Percentiles rank a stretch among this genome's conserved stretches.
Evolutionary conservation across 1,284 basidiomycete species (phyloP).

Genomic region (Sutorius eximius): DNA sequence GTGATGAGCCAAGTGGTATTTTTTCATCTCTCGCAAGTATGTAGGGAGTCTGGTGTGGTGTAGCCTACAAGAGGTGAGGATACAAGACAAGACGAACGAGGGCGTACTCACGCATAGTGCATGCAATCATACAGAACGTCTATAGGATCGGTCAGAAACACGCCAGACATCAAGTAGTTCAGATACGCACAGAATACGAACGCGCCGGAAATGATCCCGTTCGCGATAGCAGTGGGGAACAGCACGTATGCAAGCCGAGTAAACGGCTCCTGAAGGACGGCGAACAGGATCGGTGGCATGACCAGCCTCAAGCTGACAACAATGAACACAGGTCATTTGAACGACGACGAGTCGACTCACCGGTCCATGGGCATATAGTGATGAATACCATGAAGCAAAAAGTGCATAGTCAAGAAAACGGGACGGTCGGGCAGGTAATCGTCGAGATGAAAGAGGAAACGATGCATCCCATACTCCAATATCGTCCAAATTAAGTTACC

Average conservation of each 20-base stretch:
- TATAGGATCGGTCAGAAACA: slow-evolving; percentile 31
- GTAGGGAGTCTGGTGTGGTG: slow-evolving; percentile 89
- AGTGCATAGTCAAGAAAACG: slow-evolving; percentile 84
- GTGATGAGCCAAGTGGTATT: slow-evolving; percentile 98
- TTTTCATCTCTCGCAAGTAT: slow-evolving; percentile 92
- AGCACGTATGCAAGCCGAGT: slow-evolving; percentile 82
- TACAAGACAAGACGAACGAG: background rate
- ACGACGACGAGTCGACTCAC: slow-evolving; percentile 37
- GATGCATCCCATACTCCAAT: slow-evolving; percentile 93
- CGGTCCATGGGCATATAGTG: slow-evolving; percentile 97
- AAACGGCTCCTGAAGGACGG: slow-evolving; percentile 81
- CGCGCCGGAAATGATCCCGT: slow-evolving; percentile 90
- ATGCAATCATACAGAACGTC: slow-evolving; percentile 89
- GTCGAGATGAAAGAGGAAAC: slow-evolving; percentile 98
- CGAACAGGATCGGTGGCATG: slow-evolving; percentile 94
- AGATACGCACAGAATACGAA: slow-evolving; percentile 83
- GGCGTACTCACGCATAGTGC: slow-evolving; percentile 77
- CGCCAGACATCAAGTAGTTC: background rate
- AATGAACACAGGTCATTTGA: slow-evolving; percentile 5
- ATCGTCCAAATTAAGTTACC: slow-evolving; percentile 95
- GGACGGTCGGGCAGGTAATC: slow-evolving; percentile 84
- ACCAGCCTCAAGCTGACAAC: slow-evolving; percentile 78
- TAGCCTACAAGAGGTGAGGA: slow-evolving; percentile 45
- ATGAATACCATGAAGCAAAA: slow-evolving; percentile 94
- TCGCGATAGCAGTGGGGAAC: slow-evolving; percentile 86